Conservation (phyloP, 163 green algal species). For the Scenedesmus sp. region DNA sequence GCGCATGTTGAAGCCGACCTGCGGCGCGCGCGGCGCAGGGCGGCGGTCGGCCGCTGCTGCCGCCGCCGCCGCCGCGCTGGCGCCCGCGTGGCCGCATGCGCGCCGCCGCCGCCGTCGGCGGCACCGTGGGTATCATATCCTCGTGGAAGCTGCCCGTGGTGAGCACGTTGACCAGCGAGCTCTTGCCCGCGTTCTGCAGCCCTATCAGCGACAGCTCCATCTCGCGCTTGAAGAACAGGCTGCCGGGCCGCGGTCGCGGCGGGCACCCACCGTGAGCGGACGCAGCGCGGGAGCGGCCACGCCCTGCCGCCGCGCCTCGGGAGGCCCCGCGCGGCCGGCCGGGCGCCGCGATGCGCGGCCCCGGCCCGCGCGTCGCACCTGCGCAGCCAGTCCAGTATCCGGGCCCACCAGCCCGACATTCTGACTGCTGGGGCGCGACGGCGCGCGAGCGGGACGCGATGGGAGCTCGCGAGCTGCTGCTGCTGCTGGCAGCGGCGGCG, state of each 20-base stretch:
- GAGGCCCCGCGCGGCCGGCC: too few relatives aligned
- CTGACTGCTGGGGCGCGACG: too few relatives aligned
- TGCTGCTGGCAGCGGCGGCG: too few relatives aligned
- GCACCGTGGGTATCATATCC: constrained; percentile 97
- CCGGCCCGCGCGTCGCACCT: too few relatives aligned
- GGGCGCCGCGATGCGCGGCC: too few relatives aligned
- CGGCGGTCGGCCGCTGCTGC: neutral
- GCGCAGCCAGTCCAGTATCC: constrained; percentile 37
- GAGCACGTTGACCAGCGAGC: constrained; percentile 94
- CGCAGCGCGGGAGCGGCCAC: too few relatives aligned
- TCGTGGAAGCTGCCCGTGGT: constrained; percentile 91
- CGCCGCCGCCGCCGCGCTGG: too few relatives aligned
- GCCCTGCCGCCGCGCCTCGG: too few relatives aligned
- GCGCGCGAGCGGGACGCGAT: too few relatives aligned
- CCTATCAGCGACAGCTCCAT: constrained; percentile 98
- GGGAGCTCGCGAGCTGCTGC: too few relatives aligned
- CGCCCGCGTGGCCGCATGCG: too few relatives aligned
- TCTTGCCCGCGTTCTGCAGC: constrained; percentile 98
- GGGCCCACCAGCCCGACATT: constrained; percentile 29
- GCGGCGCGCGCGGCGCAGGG: neutral
- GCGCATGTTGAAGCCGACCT: constrained; percentile 97
- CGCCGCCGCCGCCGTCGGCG: neutral
- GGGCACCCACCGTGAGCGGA: too few relatives aligned
- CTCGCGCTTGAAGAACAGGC: constrained; percentile 95
- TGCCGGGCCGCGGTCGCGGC: constrained; percentile 25